These are phyloP conservation scores for Leccinellum albellum DNA, from an alignment of 768 basidiomycete species.

Conservation along the genomic window DNA sequence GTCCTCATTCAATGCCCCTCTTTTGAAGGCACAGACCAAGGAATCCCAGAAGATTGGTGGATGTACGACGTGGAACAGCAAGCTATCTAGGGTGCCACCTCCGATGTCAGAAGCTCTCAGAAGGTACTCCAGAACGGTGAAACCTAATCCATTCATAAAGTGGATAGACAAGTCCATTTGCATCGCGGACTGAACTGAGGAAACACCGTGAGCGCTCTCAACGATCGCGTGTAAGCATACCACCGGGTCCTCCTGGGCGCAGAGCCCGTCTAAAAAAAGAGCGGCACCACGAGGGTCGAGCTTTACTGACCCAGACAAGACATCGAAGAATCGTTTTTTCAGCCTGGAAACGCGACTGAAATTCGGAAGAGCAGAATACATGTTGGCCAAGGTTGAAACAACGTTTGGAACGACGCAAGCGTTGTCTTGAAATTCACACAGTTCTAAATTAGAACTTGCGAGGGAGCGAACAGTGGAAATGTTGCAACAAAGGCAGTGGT, in stretches of 20 bases:
- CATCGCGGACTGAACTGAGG: conserved; percentile 39
- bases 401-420: too few species aligned
- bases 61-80: conserved; percentile 42
- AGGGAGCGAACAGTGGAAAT: too few species aligned
- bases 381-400: too few species aligned
- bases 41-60: conserved; percentile 50
- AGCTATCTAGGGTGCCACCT: conserved; percentile 38
- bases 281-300: conserved; percentile 21
- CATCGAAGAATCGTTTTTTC: conserved; percentile 32
- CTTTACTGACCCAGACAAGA: conserved; percentile 27
- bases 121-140: conserved; percentile 38
- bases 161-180: conserved; percentile 31
- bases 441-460: too few species aligned
- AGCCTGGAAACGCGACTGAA: conserved; percentile 18
- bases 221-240: conserved; percentile 38
- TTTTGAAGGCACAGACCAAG: conserved; percentile 33
- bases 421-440: too few species aligned
- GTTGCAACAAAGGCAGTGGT: too few species aligned
- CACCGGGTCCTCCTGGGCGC: conserved; percentile 36
- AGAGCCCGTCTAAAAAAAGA: conserved; percentile 47
- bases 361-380: background rate
- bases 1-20: conserved; percentile 28
- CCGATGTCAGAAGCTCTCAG: conserved; percentile 35
- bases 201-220: conserved; percentile 34
- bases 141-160: conserved; percentile 43